Evolutionary conservation across 179 eudicot species (phyloP).

Genomic region (Beta corolliflora): DNA sequence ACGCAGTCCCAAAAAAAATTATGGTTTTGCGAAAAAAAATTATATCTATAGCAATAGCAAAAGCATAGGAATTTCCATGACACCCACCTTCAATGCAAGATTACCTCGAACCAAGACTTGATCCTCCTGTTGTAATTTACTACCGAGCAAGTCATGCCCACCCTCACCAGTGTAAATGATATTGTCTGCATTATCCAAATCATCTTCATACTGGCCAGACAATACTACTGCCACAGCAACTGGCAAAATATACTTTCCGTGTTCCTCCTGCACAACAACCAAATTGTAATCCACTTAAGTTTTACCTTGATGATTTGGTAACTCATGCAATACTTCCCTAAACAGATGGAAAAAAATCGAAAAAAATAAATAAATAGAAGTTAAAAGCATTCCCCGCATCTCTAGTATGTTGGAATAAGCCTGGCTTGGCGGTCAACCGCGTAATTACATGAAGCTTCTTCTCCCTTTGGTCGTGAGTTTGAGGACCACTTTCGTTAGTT

Average conservation of each 20-base stretch:
- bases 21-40: neutral
- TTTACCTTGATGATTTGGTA: neutral
- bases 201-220: constrained; percentile 46
- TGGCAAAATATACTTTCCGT: constrained; percentile 29
- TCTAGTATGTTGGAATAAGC: too few species aligned
- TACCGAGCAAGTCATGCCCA: constrained; percentile 38
- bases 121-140: constrained; percentile 32
- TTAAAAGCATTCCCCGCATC: too few species aligned
- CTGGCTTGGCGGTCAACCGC: too few species aligned
- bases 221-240: constrained; percentile 44
- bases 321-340: too few species aligned
- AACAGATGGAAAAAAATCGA: too few species aligned
- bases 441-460: too few species aligned
- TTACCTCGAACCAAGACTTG: constrained; percentile 35
- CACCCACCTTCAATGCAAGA: constrained; percentile 41
- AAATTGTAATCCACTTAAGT: neutral
- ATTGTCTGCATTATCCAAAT: constrained; percentile 36
- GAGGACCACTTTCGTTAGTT: too few species aligned
- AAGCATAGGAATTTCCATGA: neutral
- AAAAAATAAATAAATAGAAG: too few species aligned
- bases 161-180: constrained; percentile 37
- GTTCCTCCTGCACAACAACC: constrained; percentile 23
- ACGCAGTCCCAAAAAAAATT: neutral
- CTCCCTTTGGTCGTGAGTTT: too few species aligned
- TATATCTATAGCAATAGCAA: neutral